Evolutionary conservation across 2,329 filamentous ascomycete species (phyloP).

Genomic region (Penicillium sp.): DNA sequence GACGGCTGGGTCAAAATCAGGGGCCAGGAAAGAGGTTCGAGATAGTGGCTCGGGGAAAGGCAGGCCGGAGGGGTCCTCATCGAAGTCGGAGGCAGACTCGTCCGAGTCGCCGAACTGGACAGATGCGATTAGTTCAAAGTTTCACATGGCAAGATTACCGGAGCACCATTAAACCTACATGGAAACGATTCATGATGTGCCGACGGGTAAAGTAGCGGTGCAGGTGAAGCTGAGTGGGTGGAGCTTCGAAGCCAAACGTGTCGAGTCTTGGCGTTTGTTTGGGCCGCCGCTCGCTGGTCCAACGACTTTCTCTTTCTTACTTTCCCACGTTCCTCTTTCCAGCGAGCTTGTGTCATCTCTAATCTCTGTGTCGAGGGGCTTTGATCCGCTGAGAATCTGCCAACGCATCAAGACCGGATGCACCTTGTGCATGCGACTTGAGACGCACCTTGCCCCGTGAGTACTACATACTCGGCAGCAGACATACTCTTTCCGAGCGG

Average conservation of each 20-base stretch:
- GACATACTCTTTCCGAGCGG: constrained; percentile 23
- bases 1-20: constrained; percentile 75
- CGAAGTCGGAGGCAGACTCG: constrained; percentile 56
- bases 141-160: neutral
- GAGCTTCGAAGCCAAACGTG: constrained; percentile 23
- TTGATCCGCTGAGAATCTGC: constrained; percentile 20
- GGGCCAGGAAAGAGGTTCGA: constrained; percentile 78
- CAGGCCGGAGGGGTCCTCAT: constrained; percentile 69
- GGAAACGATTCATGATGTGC: constrained; percentile 41
- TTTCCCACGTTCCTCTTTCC: neutral
- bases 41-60: constrained; percentile 88
- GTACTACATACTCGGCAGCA: constrained; percentile 20
- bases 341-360: neutral
- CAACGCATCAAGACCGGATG: constrained; percentile 28
- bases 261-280: constrained; percentile 31
- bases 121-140: constrained; percentile 4
- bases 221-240: constrained; percentile 19
- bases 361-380: constrained; percentile 8
- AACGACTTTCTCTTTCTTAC: neutral
- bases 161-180: constrained; percentile 35
- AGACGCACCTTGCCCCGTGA: constrained; percentile 29
- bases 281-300: constrained; percentile 8
- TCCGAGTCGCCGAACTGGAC: constrained; percentile 53
- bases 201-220: constrained; percentile 16
- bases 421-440: constrained; percentile 28